Base-by-base conservation (phyloP, 176 grass and related monocot species). In the Carex pumila region DNA sequence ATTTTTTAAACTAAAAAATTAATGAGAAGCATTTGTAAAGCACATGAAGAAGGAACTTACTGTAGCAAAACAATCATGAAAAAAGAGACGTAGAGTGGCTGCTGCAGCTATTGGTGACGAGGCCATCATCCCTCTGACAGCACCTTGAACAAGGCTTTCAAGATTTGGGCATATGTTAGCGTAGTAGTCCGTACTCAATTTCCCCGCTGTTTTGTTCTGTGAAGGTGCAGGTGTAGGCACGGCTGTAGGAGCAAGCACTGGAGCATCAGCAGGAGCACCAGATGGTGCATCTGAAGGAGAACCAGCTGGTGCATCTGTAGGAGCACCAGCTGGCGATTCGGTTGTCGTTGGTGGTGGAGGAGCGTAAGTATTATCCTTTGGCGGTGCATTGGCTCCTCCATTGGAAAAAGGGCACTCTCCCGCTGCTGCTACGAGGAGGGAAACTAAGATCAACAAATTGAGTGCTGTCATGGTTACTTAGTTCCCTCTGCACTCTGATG, bases 11-110 rank as follows among this genome's bases (percentile, higher is more conserved):
- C 5, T 18, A 59, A 18, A 59, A 59, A n/a, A n/a, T n/a, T n/a
- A n/a, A n/a, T 59, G 18, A 59, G 57, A 59, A 59, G 18, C 47
- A 11, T 50, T 50, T 49, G 37, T 39, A 11, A 50, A 50, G 47
- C 47, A 10, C 9, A 50, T 50, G 9, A 53, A 50, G 19, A 14
- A 22, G 1, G 11, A 62, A 10, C 11, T 1, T 32, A 85, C 84
- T 15, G 78, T 17, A 15, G 78, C 70, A 49, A 92, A 89, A 75
- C 90, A 92, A 88, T 92, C 90, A 78, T 92, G 90, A 87, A 92
- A 92, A 84, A 87, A 87, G 76, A 92, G 90, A 6, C 75, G 90
- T 18, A 91, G 79, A 9, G 82, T 87, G 67, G 91, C 89, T 50
- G 86, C 86, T 18, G 88, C 76, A 6, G 89, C 61, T 19, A 87